Evolutionary conservation across 768 basidiomycete species (phyloP), one percentile per base, ranked within the genome.

Genomic region (Mycena albidolilacea): DNA sequence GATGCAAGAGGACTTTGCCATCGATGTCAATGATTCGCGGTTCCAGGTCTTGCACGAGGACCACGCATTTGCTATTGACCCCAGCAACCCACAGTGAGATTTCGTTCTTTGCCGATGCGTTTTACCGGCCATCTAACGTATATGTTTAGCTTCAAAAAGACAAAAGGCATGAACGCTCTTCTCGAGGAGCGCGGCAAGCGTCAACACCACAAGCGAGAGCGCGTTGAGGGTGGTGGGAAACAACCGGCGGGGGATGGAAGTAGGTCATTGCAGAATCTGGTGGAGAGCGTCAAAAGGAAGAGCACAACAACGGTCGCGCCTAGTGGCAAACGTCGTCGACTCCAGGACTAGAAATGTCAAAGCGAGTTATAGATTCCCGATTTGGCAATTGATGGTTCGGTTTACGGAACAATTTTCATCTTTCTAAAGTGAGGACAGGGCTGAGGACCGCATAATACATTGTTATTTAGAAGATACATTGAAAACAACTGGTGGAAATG

Each of bases 31-130:
- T 77, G 98, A 99, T 78, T 89, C 92, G 11, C 92, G 98, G 17
- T 99, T 99, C 87, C 90, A 90, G 79, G 92, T 89, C 23, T 79
- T 99, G 55, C 94, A 96, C 77, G 95, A 98, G 76, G 93, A 98
- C 78, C 91, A 95, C 77, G 89, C 92, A 41, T 99, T 95, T 75
- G 97, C 97, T 0, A 97, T 99, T 75, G 98, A 99, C 81, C 97
- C 98, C 21, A 94, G 90, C 65, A 95, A 98, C 83, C 96, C 97
- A 80, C 95, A 92, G 97, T 98, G 79, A 75, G 96, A 88, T 15
- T 64, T 14, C 87, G 12, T 62, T 15, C 11, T 39, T 57, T 74
- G 43, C 63, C 48, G 41, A 30, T 14, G n/a, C 21, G 67, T 11
- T 21, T 21, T 41, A 3, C 69, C 44, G 15, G 43, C 43, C 11